Percentiles rank a stretch among this genome's conserved stretches.
Evolutionary conservation across 257 asterid genomes (phyloP).

Genomic region (Salvia hispanica): DNA sequence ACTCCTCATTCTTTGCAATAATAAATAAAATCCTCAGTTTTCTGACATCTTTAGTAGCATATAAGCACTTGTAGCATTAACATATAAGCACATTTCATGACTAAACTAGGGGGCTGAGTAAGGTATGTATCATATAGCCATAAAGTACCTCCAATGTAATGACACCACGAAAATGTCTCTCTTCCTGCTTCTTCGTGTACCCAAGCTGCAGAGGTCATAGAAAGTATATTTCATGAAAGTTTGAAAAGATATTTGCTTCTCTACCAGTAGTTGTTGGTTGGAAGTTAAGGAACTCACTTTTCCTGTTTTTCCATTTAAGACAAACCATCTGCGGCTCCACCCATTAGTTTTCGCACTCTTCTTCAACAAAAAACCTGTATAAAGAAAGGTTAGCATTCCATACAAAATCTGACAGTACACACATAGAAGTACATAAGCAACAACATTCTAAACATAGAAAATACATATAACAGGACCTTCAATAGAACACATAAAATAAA

Average conservation of each 20-base stretch:
- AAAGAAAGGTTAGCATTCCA: constrained; percentile 15
- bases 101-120: constrained; percentile 5
- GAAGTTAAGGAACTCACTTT: constrained; percentile 54
- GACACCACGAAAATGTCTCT: constrained; percentile 88
- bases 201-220: constrained; percentile 72
- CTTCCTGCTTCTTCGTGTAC: constrained; percentile 95
- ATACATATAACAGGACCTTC: constrained; percentile 4
- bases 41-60: background rate
- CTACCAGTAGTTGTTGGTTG: constrained; percentile 19
- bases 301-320: constrained; percentile 93
- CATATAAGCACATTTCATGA: constrained; percentile 4
- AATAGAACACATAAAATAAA: constrained; percentile 6
- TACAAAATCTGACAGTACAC: background rate
- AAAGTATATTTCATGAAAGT: constrained; percentile 9
- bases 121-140: background rate
- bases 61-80: background rate
- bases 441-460: background rate
- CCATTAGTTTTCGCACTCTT: constrained; percentile 83
- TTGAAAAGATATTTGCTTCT: background rate
- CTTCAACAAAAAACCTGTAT: constrained; percentile 82
- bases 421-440: too few species aligned
- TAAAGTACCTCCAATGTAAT: constrained; percentile 78
- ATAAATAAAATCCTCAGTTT: too few species aligned
- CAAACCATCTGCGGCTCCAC: constrained; percentile 97
- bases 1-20: too few species aligned